Percentiles rank a stretch among this genome's conserved stretches.
Conservation (phyloP, 495 filamentous ascomycete species). For the Beverwykella pulmonaria region DNA sequence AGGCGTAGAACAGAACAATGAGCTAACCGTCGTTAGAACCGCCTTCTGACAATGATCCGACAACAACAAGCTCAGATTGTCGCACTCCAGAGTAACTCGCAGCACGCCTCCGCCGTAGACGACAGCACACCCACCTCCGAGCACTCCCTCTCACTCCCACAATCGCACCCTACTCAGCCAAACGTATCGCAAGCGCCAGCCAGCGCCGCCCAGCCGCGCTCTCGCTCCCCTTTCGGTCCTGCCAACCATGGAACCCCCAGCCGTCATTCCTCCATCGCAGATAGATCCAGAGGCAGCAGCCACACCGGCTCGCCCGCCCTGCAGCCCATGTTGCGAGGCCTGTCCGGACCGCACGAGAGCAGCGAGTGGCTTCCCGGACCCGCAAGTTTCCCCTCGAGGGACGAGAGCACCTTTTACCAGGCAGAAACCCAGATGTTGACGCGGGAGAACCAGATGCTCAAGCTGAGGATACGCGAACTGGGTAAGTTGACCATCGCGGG, state of each 20-base stretch:
- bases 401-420: slow-evolving; percentile 87
- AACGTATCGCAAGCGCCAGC: background rate
- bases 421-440: slow-evolving; percentile 85
- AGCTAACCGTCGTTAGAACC: slow-evolving; percentile 60
- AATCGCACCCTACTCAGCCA: slow-evolving; percentile 35
- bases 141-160: slow-evolving; percentile 58
- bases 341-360: slow-evolving; percentile 30
- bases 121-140: slow-evolving; percentile 57
- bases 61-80: slow-evolving; percentile 78
- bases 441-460: slow-evolving; percentile 93
- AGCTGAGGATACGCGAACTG: slow-evolving; percentile 79
- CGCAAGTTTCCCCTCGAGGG: slow-evolving; percentile 46
- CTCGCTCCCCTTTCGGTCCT: slow-evolving; percentile 53
- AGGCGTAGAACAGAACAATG: background rate
- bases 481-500: slow-evolving; percentile 52
- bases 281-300: slow-evolving; percentile 41
- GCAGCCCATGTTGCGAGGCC: slow-evolving; percentile 39
- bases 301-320: slow-evolving; percentile 46
- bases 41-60: slow-evolving; percentile 85
- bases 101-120: slow-evolving; percentile 17
- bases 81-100: slow-evolving; percentile 59
- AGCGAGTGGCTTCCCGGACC: slow-evolving; percentile 38
- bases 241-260: slow-evolving; percentile 59
- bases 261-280: slow-evolving; percentile 52
- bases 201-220: slow-evolving; percentile 20